A percentile compares a stretch with the other conserved stretches of the same genome.
phyloP scores from a whole-genome alignment of 495 filamentous ascomycete genomes.

The Neurospora sp. region DNA sequence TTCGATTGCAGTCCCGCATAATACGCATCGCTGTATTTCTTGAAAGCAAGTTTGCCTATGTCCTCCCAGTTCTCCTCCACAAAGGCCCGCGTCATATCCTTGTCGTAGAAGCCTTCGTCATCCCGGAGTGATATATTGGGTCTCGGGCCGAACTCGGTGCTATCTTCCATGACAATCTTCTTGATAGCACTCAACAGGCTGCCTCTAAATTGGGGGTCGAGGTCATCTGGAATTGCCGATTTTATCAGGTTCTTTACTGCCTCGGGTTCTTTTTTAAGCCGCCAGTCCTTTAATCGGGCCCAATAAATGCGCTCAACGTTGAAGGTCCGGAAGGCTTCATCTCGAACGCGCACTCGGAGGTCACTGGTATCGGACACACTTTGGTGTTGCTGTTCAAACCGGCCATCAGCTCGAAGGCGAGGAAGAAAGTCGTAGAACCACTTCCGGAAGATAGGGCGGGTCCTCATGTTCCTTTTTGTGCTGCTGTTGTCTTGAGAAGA shows the following conservation, averaged over 20 bases:
- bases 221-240: conserved; percentile 11
- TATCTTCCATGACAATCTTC: conserved; percentile 29
- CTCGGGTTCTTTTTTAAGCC: conserved; percentile 14
- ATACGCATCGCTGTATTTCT: conserved; percentile 12
- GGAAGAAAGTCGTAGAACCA: conserved; percentile 51
- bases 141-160: not conserved
- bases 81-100: conserved; percentile 23
- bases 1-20: conserved; percentile 13
- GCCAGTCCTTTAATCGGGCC: conserved; percentile 17
- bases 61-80: conserved; percentile 24
- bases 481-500: conserved; percentile 22
- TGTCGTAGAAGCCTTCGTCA: conserved; percentile 28
- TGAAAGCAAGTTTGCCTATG: conserved; percentile 24
- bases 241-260: conserved; percentile 29
- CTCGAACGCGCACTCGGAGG: conserved; percentile 18
- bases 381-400: conserved; percentile 4
- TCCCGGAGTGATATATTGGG: conserved; percentile 12
- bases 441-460: conserved; percentile 35
- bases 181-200: conserved; percentile 20
- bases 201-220: conserved; percentile 11
- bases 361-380: conserved; percentile 1
- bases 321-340: conserved; percentile 29
- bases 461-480: conserved; percentile 36
- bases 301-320: conserved; percentile 18
- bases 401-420: conserved; percentile 21